Percentiles rank a stretch among this genome's conserved stretches.
phyloP scores from a whole-genome alignment of 768 basidiomycete genomes.

The Imleria badia region DNA sequence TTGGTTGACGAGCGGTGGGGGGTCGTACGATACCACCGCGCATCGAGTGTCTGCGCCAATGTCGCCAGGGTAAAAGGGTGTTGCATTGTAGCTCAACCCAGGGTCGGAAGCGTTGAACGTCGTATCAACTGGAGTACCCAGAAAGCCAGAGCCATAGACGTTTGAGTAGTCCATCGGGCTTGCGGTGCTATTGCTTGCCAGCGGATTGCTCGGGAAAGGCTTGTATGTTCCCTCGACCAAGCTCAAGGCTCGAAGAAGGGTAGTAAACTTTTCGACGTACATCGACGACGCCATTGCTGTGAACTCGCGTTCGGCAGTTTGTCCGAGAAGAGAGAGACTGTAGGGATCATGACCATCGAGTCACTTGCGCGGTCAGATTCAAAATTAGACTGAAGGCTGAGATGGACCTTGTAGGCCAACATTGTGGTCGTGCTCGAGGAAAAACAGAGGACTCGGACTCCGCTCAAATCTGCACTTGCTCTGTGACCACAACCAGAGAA shows the following conservation, averaged over 20 bases:
- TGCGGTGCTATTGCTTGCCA: background rate
- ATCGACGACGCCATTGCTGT: constrained; percentile 4
- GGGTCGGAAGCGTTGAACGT: background rate
- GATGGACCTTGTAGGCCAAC: background rate
- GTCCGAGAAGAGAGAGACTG: background rate
- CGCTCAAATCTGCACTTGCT: too few species aligned
- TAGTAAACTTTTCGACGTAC: background rate
- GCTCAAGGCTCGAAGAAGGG: constrained; percentile 8
- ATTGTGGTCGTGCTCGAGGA: background rate
- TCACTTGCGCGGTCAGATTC: background rate
- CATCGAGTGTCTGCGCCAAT: background rate
- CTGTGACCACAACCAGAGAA: too few species aligned
- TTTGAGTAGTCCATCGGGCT: background rate
- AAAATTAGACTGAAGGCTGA: background rate
- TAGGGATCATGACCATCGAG: background rate
- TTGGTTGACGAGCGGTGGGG: constrained; percentile 8
- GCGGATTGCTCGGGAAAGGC: background rate
- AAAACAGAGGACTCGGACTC: too few species aligned
- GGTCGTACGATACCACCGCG: constrained; percentile 6
- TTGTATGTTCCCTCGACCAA: constrained; percentile 15
- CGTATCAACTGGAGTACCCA: background rate
- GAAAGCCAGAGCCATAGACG: background rate
- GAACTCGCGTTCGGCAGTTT: background rate
- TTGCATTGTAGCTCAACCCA: background rate
- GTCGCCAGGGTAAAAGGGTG: background rate